phyloP scores from a whole-genome alignment of 2,329 filamentous ascomycete genomes.

The Simplicillium aogashimaense region DNA sequence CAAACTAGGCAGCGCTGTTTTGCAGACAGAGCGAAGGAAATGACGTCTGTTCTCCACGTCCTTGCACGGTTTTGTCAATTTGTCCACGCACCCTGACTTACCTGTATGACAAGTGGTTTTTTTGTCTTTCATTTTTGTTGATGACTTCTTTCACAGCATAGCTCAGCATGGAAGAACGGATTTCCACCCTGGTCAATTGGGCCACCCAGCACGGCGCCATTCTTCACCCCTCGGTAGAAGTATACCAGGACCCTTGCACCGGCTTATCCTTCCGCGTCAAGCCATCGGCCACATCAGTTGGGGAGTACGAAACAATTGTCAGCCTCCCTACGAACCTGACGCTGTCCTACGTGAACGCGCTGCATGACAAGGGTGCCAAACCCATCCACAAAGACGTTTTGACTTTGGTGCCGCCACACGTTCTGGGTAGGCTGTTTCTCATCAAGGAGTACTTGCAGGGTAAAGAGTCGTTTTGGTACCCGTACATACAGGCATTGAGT shows the following conservation, averaged over 20 bases:
- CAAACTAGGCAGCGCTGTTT: too few species aligned
- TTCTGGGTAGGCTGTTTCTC: constrained; percentile 58
- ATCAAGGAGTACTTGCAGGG: constrained; percentile 56
- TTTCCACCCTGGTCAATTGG: constrained; percentile 36
- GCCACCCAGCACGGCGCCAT: constrained; percentile 31
- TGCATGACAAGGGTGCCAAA: constrained; percentile 17
- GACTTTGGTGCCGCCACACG: constrained; percentile 38
- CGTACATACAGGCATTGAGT: constrained; percentile 58
- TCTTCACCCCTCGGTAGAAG: constrained; percentile 40
- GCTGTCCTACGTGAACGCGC: constrained; percentile 49
- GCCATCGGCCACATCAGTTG: constrained; percentile 16
- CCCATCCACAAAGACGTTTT: constrained; percentile 3
- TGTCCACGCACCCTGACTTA: too few species aligned
- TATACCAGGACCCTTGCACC: constrained; percentile 39
- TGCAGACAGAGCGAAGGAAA: too few species aligned
- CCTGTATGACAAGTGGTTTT: too few species aligned
- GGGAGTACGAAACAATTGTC: constrained; percentile 34
- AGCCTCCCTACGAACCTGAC: constrained; percentile 41
- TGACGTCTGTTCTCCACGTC: too few species aligned
- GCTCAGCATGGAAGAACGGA: constrained; percentile 6
- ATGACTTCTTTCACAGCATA: too few species aligned
- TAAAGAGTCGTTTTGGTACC: constrained; percentile 52
- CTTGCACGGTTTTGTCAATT: too few species aligned
- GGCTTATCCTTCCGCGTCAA: constrained; percentile 45
- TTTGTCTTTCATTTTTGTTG: too few species aligned